Base-by-base conservation (phyloP, 768 basidiomycete genomes). In the Mycena leptocephala region DNA sequence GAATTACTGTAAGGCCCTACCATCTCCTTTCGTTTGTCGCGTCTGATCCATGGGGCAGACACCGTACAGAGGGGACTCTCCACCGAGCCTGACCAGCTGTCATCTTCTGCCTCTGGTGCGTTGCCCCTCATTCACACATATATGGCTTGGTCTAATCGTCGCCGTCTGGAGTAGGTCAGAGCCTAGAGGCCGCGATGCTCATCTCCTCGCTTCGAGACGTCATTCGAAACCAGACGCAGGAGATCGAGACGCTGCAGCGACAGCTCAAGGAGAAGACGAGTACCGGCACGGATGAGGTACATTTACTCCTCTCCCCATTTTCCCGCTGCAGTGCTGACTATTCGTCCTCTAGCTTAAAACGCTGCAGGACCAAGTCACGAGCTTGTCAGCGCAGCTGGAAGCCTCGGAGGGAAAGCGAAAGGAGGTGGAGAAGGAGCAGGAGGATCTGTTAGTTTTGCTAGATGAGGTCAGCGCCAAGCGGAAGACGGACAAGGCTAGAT, bases 391-490 rank as follows among this genome's bases (percentile, higher is more conserved):
- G 18, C 77, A 78, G 68, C 82, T 96, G 10, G 83, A 85, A 53
- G 85, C 84, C 1, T 88, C 92, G 11, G 90, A 94, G 78, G 89
- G 88, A 70, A 95, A 93, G 82, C 90, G 91, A 62, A 93, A 91
- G 78, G 97, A 98, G 11, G 92, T 93, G 28, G 97, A 98, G 84
- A 97, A 97, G 85, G 98, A 99, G 83, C 97, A 99, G 80, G 98
- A 99, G 82, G 98, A 99, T 84, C 83, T 99, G 61, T 87, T 99
- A 26, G 97, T 99, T 14, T 85, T 99, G 37, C 87, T 99, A 5
- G 98, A 99, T 80, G 98, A 99, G 85, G 88, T 98, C 76, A 95
- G 92, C 56, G 90, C 87, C 77, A 99, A 99, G 86, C 89, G 97
- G 66, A 91, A 90, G 86, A 88, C 87, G 78, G 98, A 99, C 82